phyloP scores from a whole-genome alignment of 108 stramenopile species.

The Stephanodiscus triporus region DNA sequence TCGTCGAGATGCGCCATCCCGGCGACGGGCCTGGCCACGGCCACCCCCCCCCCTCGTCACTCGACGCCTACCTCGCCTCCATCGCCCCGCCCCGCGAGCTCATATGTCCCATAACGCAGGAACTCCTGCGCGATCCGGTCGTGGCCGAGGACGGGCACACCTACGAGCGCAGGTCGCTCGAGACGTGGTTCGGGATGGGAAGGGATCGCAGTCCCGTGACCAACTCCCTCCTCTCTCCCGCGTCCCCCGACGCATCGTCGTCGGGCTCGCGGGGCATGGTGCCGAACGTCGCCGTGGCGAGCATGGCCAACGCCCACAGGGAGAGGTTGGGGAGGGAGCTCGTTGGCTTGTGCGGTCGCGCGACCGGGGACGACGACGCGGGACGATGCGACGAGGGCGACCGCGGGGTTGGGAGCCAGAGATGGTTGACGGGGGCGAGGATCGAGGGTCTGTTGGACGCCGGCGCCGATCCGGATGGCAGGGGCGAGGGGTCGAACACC shows the following conservation, averaged over 20 bases:
- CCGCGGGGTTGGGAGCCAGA: not conserved
- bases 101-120: constrained; percentile 65
- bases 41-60: constrained; percentile 23
- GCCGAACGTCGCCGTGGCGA: constrained; percentile 30
- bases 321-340: constrained; percentile 40
- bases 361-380: constrained; percentile 5
- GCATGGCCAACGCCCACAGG: constrained; percentile 43
- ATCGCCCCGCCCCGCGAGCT: constrained; percentile 47
- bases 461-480: constrained; percentile 41
- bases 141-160: constrained; percentile 57
- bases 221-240: constrained; percentile 23
- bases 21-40: no score
- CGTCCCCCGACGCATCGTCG: not conserved
- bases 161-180: constrained; percentile 54
- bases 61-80: constrained; percentile 39
- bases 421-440: constrained; percentile 18
- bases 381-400: not conserved
- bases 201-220: constrained; percentile 40
- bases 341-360: constrained; percentile 29
- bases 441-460: constrained; percentile 51
- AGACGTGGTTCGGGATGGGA: constrained; percentile 47
- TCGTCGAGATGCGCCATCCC: no score
- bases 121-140: constrained; percentile 58
- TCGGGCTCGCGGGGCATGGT: constrained; percentile 5
- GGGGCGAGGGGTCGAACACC: constrained; percentile 39